Base-by-base conservation (phyloP, 2,329 filamentous ascomycete species). In the Pestalotiopsis sp. region DNA sequence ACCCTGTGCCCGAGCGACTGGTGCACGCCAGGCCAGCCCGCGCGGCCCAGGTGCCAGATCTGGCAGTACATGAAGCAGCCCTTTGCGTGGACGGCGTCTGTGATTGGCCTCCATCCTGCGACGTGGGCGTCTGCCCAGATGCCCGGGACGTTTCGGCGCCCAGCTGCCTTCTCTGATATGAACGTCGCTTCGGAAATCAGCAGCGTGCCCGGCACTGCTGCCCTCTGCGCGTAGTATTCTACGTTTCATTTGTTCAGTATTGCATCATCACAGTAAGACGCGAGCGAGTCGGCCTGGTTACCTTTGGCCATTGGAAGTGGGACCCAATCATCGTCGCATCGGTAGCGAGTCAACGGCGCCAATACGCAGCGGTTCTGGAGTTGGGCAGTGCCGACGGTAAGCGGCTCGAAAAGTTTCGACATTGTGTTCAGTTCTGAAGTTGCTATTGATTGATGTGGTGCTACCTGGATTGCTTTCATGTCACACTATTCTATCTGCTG, bases 21-120 rank as follows among this genome's bases (percentile, higher is more conserved):
- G n/a, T 73, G 71, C 3, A 74, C 66, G 31, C 73, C 70, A 0
- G 69, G 69, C 9, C 78, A 76, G 1, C 85, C 85, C 1, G 84
- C 83, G 1, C 91, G 85, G 7, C 91, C 90, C 0, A 89, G 79
- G 1, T 86, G 86, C 89, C 90, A 92, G 0, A 93, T 81, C 75
- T 93, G 91, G 36, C 84, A 77, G 78, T 83, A 91, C 65, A 92
- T 88, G 74, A 83, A 86, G 52, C 82, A 82, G 39, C 86, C 86
- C 74, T 88, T 87, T 41, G 80, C 80, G 77, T 91, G 89, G 1
- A 91, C 88, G 1, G 83, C 85, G 66, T 87, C 84, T 2, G 85
- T 88, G 67, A 91, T 79, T 57, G 82, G 77, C 68, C 83, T 85
- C 88, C 88, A 91, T 0, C 81, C 85, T 2, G 80, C 80, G 65